Evolutionary conservation across 1,284 basidiomycete genomes (phyloP).

Genomic region (Cutaneotrichosporon spelunceum): DNA sequence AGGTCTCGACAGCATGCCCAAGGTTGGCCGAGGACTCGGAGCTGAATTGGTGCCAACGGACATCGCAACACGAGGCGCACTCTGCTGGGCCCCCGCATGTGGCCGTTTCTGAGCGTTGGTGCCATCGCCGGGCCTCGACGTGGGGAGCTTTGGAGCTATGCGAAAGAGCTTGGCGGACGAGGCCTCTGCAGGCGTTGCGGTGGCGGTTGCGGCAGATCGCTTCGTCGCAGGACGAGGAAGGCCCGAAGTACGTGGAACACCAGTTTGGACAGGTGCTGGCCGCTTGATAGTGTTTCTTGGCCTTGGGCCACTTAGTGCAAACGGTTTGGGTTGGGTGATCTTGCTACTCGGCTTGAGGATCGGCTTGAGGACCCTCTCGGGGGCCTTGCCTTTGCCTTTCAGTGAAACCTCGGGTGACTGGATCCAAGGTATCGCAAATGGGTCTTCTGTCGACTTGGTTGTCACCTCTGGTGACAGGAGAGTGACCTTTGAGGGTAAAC

Average conservation of each 20-base stretch:
- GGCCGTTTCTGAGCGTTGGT: slow-evolving; percentile 9
- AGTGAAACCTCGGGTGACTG: neutral
- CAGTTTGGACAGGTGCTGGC: neutral
- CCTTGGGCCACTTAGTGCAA: neutral
- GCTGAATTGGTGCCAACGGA: neutral
- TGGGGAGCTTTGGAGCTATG: neutral
- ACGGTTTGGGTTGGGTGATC: neutral
- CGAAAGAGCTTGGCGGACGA: neutral
- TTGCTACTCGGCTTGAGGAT: slow-evolving; percentile 2
- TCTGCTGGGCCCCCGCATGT: neutral
- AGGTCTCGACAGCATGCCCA: slow-evolving; percentile 6
- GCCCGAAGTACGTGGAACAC: neutral
- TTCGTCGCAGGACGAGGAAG: neutral
- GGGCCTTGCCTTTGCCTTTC: neutral
- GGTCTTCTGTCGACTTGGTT: neutral
- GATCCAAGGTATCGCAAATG: neutral
- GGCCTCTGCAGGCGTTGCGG: neutral
- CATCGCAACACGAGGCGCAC: neutral
- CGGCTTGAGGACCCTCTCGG: neutral
- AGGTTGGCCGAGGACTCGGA: slow-evolving; percentile 5
- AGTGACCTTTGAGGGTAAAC: neutral
- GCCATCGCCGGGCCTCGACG: neutral
- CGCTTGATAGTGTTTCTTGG: neutral
- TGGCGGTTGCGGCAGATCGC: neutral
- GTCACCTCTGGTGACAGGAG: neutral